Evolutionary conservation across 192 early-diverging fungal genomes (phyloP).

Genomic region (Coemansia sp.): DNA sequence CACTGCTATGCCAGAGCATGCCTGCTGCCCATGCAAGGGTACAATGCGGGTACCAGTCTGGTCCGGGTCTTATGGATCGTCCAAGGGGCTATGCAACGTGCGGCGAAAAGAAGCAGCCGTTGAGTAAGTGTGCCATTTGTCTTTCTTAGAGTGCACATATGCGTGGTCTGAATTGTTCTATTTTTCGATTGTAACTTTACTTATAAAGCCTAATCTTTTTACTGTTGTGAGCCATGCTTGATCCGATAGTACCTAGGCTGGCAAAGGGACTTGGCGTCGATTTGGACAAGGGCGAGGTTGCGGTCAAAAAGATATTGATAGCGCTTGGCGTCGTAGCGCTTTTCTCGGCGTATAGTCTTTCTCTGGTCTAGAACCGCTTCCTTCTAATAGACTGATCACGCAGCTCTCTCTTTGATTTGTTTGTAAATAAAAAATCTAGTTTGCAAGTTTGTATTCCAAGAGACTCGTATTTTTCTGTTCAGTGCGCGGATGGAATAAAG

Average conservation of each 20-base stretch:
- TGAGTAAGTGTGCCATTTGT: constrained; percentile 5
- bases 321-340: constrained; percentile 16
- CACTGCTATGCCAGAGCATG: neutral
- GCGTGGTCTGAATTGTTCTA: neutral
- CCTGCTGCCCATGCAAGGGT: constrained; percentile 2
- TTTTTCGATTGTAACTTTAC: too few relatives aligned
- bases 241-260: constrained; percentile 19
- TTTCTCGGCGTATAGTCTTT: constrained; percentile 31
- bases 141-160: neutral
- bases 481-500: too few relatives aligned
- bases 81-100: neutral
- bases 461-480: too few relatives aligned
- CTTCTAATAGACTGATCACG: neutral
- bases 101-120: neutral
- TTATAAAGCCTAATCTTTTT: neutral
- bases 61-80: constrained; percentile 5
- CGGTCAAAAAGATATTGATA: constrained; percentile 17
- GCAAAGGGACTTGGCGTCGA: constrained; percentile 25
- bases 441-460: too few relatives aligned
- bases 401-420: too few relatives aligned
- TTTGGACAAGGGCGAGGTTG: constrained; percentile 21
- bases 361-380: constrained; percentile 4
- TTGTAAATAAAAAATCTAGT: too few relatives aligned
- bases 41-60: constrained; percentile 8
- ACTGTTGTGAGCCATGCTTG: neutral